A percentile compares a stretch with the other conserved stretches of the same genome.
These are phyloP conservation scores for Psilocybe azurescens DNA, from an alignment of 768 basidiomycete genomes.

Conservation along the genomic window DNA sequence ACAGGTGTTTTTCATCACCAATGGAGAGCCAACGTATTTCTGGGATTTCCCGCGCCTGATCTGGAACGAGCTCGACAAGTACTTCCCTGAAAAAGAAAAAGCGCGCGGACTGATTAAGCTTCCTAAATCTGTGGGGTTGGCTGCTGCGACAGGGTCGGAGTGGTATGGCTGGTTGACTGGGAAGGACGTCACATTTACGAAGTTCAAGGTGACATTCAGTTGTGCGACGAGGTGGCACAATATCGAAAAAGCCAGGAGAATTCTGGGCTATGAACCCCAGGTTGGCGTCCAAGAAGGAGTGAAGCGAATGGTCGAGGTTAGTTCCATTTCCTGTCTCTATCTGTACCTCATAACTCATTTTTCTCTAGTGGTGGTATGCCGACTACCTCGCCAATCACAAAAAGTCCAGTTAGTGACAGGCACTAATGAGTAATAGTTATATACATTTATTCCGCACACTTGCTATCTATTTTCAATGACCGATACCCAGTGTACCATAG, in stretches of 20 bases:
- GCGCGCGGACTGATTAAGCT: conserved; percentile 48
- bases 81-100: conserved; percentile 60
- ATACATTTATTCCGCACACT: conserved; percentile 1
- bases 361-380: conserved; percentile 51
- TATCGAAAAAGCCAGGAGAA: conserved; percentile 89
- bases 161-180: conserved; percentile 74
- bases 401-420: conserved; percentile 24
- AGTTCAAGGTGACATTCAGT: conserved; percentile 81
- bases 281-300: conserved; percentile 91
- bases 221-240: conserved; percentile 88
- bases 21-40: conserved; percentile 94
- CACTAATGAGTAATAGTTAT: background rate
- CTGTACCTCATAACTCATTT: background rate
- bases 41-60: conserved; percentile 90
- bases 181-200: conserved; percentile 85
- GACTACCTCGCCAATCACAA: conserved; percentile 46
- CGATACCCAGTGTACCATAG: conserved; percentile 15
- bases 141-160: conserved; percentile 76
- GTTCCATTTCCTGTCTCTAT: conserved; percentile 27
- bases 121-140: conserved; percentile 67
- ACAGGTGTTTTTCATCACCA: conserved; percentile 95
- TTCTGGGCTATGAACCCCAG: conserved; percentile 93
- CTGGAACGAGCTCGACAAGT: conserved; percentile 73
- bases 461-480: conserved; percentile 2
- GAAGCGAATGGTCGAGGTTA: conserved; percentile 73